Evolutionary conservation across 306 rosid genomes (phyloP).

Genomic region (Geum urbanum): DNA sequence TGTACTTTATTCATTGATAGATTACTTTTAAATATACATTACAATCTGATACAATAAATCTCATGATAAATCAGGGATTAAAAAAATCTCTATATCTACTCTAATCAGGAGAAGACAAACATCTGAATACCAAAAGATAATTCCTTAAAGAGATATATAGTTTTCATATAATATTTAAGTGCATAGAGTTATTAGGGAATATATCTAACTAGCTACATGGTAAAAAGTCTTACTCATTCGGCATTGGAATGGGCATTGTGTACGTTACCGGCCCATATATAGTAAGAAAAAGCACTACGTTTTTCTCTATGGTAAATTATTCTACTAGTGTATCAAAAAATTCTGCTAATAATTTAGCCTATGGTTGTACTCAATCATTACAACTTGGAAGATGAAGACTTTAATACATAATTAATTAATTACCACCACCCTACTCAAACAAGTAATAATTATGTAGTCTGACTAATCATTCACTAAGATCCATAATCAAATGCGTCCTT

Average conservation of each 20-base stretch:
- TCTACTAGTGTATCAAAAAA: background rate
- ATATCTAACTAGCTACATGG: background rate
- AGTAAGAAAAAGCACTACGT: background rate
- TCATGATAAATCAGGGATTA: too few relatives aligned
- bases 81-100: too few relatives aligned
- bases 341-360: background rate
- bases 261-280: background rate
- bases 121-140: too few relatives aligned
- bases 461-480: background rate
- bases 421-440: background rate
- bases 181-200: background rate
- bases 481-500: background rate
- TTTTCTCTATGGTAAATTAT: background rate
- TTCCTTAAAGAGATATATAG: too few relatives aligned
- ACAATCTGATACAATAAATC: too few relatives aligned
- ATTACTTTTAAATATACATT: too few relatives aligned
- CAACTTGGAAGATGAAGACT: background rate
- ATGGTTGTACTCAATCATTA: background rate
- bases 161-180: background rate
- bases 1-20: too few relatives aligned
- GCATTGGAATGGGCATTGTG: background rate
- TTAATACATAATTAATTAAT: background rate
- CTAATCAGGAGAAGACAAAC: too few relatives aligned
- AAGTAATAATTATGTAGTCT: background rate
- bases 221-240: background rate